phyloP scores from a whole-genome alignment of 2,329 filamentous ascomycete species.

The Coniella vitis region DNA sequence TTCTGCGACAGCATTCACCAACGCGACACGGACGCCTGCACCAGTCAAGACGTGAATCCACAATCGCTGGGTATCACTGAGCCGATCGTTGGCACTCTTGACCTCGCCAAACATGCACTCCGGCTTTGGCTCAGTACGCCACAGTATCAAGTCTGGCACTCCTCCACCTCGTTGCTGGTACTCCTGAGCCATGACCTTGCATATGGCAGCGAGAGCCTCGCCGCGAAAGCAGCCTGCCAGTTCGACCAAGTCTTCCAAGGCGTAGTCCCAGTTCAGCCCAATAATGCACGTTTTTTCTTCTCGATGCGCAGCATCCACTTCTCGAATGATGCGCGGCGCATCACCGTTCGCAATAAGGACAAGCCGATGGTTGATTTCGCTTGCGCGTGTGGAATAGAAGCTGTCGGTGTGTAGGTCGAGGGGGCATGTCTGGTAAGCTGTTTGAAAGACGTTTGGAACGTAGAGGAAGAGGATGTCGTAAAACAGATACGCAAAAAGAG shows the following conservation, averaged over 20 bases:
- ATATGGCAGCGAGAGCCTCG: slow-evolving; percentile 74
- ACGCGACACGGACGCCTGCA: slow-evolving; percentile 77
- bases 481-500: slow-evolving; percentile 84
- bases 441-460: slow-evolving; percentile 95
- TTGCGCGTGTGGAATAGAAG: slow-evolving; percentile 79
- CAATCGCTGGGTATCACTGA: slow-evolving; percentile 91
- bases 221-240: slow-evolving; percentile 72
- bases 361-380: slow-evolving; percentile 81
- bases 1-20: slow-evolving; percentile 59
- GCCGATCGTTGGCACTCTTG: slow-evolving; percentile 80
- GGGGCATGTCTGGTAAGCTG: slow-evolving; percentile 87
- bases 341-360: slow-evolving; percentile 82
- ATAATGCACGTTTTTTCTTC: slow-evolving; percentile 77
- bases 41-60: slow-evolving; percentile 93
- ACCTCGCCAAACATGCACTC: slow-evolving; percentile 74
- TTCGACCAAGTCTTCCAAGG: slow-evolving; percentile 69
- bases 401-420: slow-evolving; percentile 88
- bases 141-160: slow-evolving; percentile 88
- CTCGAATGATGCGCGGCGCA: slow-evolving; percentile 58
- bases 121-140: slow-evolving; percentile 45
- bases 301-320: slow-evolving; percentile 62
- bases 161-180: slow-evolving; percentile 82
- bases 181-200: slow-evolving; percentile 93
- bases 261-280: slow-evolving; percentile 86
- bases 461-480: slow-evolving; percentile 90